These are phyloP conservation scores for Baeospora myosura DNA, from an alignment of 1,284 basidiomycete genomes.

Conservation along the genomic window DNA sequence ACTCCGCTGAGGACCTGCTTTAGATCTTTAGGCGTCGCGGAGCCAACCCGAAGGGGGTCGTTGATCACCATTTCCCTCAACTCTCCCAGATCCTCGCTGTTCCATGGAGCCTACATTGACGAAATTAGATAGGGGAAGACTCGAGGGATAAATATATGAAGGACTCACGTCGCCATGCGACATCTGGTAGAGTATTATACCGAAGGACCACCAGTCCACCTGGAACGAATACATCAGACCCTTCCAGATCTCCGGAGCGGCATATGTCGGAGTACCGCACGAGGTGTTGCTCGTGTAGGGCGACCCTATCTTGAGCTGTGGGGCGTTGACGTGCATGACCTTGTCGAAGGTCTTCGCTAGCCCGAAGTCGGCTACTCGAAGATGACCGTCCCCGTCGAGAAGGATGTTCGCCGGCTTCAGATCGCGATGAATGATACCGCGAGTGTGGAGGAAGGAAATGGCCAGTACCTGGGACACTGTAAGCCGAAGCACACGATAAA, in stretches of 20 bases:
- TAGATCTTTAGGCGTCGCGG: no score
- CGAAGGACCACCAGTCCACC: slow-evolving; percentile 97
- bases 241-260: slow-evolving; percentile 91
- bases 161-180: slow-evolving; percentile 76
- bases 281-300: slow-evolving; percentile 73
- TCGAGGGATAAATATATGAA: slow-evolving; percentile 7
- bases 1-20: no score
- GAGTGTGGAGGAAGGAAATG: slow-evolving; percentile 71
- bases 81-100: no score
- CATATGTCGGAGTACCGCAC: slow-evolving; percentile 89
- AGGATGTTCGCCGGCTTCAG: slow-evolving; percentile 91
- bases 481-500: no score
- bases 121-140: slow-evolving; percentile 14
- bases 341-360: slow-evolving; percentile 91
- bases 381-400: slow-evolving; percentile 70
- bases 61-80: no score
- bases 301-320: not conserved
- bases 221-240: slow-evolving; percentile 88
- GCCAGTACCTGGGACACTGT: no score
- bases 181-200: slow-evolving; percentile 96
- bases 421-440: slow-evolving; percentile 88
- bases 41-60: no score
- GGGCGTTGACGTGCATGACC: no score
- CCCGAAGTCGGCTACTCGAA: slow-evolving; percentile 96
- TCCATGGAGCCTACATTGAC: slow-evolving; percentile 71